Evolutionary conservation across 2,329 filamentous ascomycete species (phyloP), one percentile per base, ranked within the genome.

Genomic region (Berkeleyomyces rouxiae): DNA sequence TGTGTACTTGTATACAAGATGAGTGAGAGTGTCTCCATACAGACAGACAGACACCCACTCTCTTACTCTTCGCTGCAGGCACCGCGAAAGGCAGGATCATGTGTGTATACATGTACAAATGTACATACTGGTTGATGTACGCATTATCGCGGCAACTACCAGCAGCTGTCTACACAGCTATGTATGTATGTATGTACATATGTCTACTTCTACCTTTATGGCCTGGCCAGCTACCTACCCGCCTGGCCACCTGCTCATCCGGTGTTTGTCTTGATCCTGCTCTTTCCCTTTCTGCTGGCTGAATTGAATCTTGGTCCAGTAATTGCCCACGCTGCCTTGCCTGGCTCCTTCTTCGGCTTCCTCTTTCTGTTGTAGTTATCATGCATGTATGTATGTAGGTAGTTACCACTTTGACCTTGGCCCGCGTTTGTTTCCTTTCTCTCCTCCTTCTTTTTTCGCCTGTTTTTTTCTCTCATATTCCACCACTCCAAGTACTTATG

Each of bases 371-470:
- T 23, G 23, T 23, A 23, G 23, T 23, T 23, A 23, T 23, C 2
- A 1, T 23, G 23, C 2, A 23, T 23, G 23, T 2, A 23, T 23
- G 23, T 23, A 23, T 1, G 23, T 2, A 23, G 23, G 1, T 23
- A 23, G 23, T 23, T 23, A 23, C 23, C 23, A 23, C 23, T 2
- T 23, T 23, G 23, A 23, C 23, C 23, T 23, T 23, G 23, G 23
- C 23, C 23, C 23, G 23, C 23, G 23, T 23, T 23, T 23, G 23
- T 23, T 23, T 53, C 43, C 7, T 61, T 58, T 23, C 16, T 63
- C 61, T 57, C 33, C 23, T 43, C 49, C 7, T 57, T 60, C 60
- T 55, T 59, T 31, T 46, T 43, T 61, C 10, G 59, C 37, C 36
- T 49, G n/a, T 49, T 40, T 39, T 31, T n/a, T 11, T 40, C 31